Percentiles rank a stretch among this genome's conserved stretches.
Evolutionary conservation across 768 basidiomycete species (phyloP).

Genomic region (Amanita fuliginea): DNA sequence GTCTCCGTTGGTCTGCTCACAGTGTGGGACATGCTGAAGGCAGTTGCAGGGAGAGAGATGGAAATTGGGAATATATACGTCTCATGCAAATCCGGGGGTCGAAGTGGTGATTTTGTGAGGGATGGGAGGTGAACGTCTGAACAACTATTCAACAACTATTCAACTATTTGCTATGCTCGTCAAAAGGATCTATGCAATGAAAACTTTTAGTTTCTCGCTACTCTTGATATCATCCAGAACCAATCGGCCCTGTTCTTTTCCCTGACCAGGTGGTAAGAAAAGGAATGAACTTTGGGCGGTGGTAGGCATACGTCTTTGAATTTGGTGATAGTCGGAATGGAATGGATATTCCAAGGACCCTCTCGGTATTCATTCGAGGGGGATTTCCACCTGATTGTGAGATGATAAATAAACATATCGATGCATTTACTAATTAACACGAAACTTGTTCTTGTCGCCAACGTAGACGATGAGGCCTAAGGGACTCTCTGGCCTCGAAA

Average conservation of each 20-base stretch:
- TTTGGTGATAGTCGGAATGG: constrained; percentile 60
- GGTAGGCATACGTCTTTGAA: constrained; percentile 37
- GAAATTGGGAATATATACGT: constrained; percentile 61
- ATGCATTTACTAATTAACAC: too few species aligned
- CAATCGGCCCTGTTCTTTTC: constrained; percentile 28
- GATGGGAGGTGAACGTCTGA: background rate
- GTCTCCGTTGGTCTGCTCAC: constrained; percentile 71
- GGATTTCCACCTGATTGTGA: constrained; percentile 51
- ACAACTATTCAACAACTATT: too few species aligned
- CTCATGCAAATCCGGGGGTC: constrained; percentile 59
- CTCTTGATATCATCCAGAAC: constrained; percentile 28
- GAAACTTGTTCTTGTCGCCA: constrained; percentile 50
- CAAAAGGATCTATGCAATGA: constrained; percentile 14
- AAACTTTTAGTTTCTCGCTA: constrained; percentile 15
- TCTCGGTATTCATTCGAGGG: constrained; percentile 46
- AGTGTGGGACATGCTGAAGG: constrained; percentile 92
- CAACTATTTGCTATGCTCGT: background rate
- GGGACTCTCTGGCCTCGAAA: constrained; percentile 32
- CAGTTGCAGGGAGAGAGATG: constrained; percentile 84
- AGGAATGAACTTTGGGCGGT: background rate
- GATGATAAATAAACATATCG: background rate
- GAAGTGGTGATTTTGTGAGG: constrained; percentile 53
- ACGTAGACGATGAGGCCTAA: constrained; percentile 57
- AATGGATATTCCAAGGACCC: constrained; percentile 47
- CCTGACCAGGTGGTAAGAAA: constrained; percentile 15